Conservation (phyloP, 176 grass and related monocot species). For the Cenchrus americanus region DNA sequence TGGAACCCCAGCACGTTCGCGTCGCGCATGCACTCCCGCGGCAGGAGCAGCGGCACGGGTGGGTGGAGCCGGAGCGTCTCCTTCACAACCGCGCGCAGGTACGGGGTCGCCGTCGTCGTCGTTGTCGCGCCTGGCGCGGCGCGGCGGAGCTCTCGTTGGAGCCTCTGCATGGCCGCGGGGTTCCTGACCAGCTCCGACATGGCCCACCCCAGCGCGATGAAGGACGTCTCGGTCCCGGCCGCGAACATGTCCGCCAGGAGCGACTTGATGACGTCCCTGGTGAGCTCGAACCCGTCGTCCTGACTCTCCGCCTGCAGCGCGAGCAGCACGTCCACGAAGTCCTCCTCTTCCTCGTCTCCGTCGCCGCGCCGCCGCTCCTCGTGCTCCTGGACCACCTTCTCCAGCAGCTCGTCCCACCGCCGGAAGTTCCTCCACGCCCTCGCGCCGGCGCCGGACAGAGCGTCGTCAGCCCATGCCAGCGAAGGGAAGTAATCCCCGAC, state of each 20-base stretch:
- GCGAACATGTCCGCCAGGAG: constrained; percentile 58
- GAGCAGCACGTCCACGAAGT: constrained; percentile 61
- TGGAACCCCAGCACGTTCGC: constrained; percentile 43
- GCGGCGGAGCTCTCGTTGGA: constrained; percentile 38
- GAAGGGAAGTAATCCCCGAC: constrained; percentile 56
- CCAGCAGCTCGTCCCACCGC: constrained; percentile 55
- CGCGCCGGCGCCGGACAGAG: constrained; percentile 19
- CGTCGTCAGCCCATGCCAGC: constrained; percentile 51
- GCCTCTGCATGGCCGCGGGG: constrained; percentile 37
- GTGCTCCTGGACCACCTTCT: constrained; percentile 44
- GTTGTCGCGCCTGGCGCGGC: neutral
- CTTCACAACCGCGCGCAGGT: constrained; percentile 56
- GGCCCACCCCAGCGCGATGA: constrained; percentile 53
- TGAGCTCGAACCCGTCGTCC: constrained; percentile 39
- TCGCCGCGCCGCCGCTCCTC: neutral
- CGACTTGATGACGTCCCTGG: constrained; percentile 46
- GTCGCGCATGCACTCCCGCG: constrained; percentile 49
- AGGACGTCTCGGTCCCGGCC: constrained; percentile 50
- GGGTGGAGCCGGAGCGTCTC: constrained; percentile 64
- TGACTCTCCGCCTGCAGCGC: constrained; percentile 14
- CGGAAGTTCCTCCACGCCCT: constrained; percentile 32
- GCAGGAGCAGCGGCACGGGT: constrained; percentile 55
- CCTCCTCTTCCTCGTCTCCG: neutral
- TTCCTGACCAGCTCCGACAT: constrained; percentile 61
- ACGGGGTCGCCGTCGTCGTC: constrained; percentile 26